Conservation (phyloP, 1,139 yeast species). For the Nematodospora anomalae region DNA sequence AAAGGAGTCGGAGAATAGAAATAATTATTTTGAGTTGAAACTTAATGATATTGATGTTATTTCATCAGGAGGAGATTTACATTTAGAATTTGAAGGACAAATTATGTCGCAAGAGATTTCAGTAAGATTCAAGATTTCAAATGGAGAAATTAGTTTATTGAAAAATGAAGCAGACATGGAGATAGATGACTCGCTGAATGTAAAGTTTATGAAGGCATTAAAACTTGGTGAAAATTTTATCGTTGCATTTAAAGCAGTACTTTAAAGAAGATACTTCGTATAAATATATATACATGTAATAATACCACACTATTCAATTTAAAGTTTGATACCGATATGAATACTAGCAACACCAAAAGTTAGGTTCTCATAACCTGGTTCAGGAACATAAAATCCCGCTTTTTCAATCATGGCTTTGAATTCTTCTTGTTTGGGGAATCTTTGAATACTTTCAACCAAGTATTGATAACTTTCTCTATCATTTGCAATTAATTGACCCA, state of each 20-base stretch:
- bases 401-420: conserved; percentile 90
- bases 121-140: conserved; percentile 27
- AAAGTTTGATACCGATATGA: conserved; percentile 89
- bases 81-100: conserved; percentile 24
- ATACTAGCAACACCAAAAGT: conserved; percentile 97
- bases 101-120: conserved; percentile 17
- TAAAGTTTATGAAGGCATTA: conserved; percentile 26
- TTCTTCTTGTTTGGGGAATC: conserved; percentile 89
- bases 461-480: conserved; percentile 96
- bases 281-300: conserved; percentile 10
- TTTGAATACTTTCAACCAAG: conserved; percentile 87
- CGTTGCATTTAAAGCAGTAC: conserved; percentile 12
- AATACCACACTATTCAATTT: conserved; percentile 11
- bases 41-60: conserved; percentile 27
- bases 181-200: conserved; percentile 16
- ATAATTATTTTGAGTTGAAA: conserved; percentile 21
- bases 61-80: conserved; percentile 23
- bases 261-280: conserved; percentile 20
- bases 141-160: conserved; percentile 26
- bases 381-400: conserved; percentile 88
- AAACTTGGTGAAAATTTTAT: conserved; percentile 36
- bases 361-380: conserved; percentile 88
- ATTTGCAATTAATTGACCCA: conserved; percentile 94
- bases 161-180: conserved; percentile 21
- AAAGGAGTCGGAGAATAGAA: conserved; percentile 7